phyloP scores from a whole-genome alignment of 257 asterid species.

The Nicotiana tabacum region DNA sequence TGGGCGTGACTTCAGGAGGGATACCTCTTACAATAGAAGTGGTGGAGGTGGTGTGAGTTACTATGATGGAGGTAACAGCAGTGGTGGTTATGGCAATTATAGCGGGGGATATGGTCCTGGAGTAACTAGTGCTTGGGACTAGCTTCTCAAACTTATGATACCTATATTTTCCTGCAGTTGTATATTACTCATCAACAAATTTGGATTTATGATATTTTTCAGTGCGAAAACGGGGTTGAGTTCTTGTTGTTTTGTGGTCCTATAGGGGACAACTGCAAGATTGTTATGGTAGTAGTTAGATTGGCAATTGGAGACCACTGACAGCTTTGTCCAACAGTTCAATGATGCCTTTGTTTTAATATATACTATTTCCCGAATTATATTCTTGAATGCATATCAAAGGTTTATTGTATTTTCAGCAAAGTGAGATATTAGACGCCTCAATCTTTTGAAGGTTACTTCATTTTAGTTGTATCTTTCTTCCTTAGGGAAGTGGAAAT shows the following conservation, averaged over 20 bases:
- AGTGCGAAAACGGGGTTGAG: not conserved
- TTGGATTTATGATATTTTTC: slow-evolving; percentile 5
- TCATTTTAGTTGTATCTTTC: not conserved
- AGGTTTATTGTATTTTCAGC: not conserved
- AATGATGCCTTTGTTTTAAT: slow-evolving; percentile 8
- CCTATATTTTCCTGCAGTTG: slow-evolving; percentile 5
- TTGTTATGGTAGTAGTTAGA: slow-evolving; percentile 8
- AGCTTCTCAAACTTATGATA: not conserved
- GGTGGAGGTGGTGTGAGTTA: slow-evolving; percentile 37
- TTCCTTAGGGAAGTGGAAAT: not conserved
- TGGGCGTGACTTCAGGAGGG: slow-evolving; percentile 73
- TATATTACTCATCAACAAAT: slow-evolving; percentile 4
- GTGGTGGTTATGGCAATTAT: slow-evolving; percentile 30
- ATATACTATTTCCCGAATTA: not conserved
- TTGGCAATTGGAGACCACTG: slow-evolving; percentile 6
- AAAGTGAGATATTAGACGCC: not conserved
- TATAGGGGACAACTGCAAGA: not conserved
- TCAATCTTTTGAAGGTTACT: not conserved
- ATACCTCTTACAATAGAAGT: slow-evolving; percentile 33
- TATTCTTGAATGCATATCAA: not conserved
- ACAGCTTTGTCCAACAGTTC: slow-evolving; percentile 4
- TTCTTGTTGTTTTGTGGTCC: not conserved
- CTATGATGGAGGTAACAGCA: slow-evolving; percentile 30
- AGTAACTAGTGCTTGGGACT: slow-evolving; percentile 65
- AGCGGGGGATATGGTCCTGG: slow-evolving; percentile 44